phyloP scores from a whole-genome alignment of 2,329 filamentous ascomycete genomes.

The Ustulina deusta region DNA sequence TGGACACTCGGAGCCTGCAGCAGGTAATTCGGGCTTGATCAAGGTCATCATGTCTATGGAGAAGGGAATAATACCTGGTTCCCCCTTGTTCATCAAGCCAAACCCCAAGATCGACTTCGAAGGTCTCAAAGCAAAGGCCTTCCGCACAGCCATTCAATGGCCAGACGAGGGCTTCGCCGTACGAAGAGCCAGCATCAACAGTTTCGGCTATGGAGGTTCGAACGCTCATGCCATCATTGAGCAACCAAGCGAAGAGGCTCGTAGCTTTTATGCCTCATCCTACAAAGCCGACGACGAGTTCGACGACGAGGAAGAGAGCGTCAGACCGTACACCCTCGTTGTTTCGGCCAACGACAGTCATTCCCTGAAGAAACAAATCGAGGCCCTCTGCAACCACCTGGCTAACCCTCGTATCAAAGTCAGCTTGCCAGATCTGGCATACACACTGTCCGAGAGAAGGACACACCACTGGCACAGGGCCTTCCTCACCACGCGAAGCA shows the following conservation, averaged over 20 bases:
- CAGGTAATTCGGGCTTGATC: slow-evolving; percentile 46
- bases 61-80: slow-evolving; percentile 47
- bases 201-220: slow-evolving; percentile 53
- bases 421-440: slow-evolving; percentile 45
- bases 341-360: slow-evolving; percentile 49
- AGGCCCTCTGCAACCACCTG: slow-evolving; percentile 44
- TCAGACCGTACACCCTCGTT: slow-evolving; percentile 31
- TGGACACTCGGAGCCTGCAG: slow-evolving; percentile 50
- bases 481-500: slow-evolving; percentile 38
- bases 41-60: slow-evolving; percentile 52
- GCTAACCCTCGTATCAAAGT: slow-evolving; percentile 45
- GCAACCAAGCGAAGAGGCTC: too few relatives aligned
- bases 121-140: slow-evolving; percentile 35
- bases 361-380: too few relatives aligned
- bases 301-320: slow-evolving; percentile 6
- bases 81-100: slow-evolving; percentile 42
- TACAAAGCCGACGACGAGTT: background rate
- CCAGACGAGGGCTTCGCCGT: slow-evolving; percentile 38
- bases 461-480: slow-evolving; percentile 41
- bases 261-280: slow-evolving; percentile 30
- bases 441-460: slow-evolving; percentile 48
- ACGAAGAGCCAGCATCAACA: slow-evolving; percentile 51
- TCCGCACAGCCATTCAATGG: slow-evolving; percentile 41
- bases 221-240: slow-evolving; percentile 52
- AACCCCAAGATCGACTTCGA: slow-evolving; percentile 41